Evolutionary conservation across 2,329 filamentous ascomycete species (phyloP), one percentile per base, ranked within the genome.

Genomic region (Hymenoscyphus occultus): DNA sequence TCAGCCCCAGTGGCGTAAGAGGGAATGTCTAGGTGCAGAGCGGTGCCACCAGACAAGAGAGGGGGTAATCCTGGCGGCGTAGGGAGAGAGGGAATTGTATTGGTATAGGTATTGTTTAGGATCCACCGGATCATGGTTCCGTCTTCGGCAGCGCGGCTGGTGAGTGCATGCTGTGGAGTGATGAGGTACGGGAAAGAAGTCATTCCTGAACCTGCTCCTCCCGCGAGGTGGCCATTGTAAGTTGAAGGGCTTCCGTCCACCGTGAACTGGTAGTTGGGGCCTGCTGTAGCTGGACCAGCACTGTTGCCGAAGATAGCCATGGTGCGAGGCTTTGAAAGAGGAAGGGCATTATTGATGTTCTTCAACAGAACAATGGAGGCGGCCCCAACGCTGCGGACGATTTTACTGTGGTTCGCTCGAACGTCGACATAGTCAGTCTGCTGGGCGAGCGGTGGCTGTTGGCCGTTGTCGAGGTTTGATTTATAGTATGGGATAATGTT

Each of bases 271-370:
- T 67, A 61, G 28, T 65, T 67, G 35, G 68, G 67, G 10, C 67
- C 67, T 35, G 67, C 65, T 56, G 67, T 67, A n/a, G 64, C 59
- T 19, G 64, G 68, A 2, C 90, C 90, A 12, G 92, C 90, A 75
- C 97, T 93, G 59, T 90, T 87, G n/a, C 93, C 93, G 70, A 97
- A 84, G 64, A 92, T 85, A 22, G 85, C 90, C 28, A 93, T 80
- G 71, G 90, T 89, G 72, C 84, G 87, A 71, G 93, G 90, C 75
- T 87, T 86, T 66, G 86, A 88, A n/a, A 97, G 82, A 0, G 93
- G 93, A 28, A 97, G 80, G 1, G 82, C 82, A 13, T 87, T 86
- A 2, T 81, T 78, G 5, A 77, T 81, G 78, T 97, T 97, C 83
- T 97, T 97, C 69, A 98, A 81, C 13, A 97, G 81, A 7, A 97